Evolutionary conservation across 768 basidiomycete species (phyloP).

Genomic region (Mycena kentingensis): DNA sequence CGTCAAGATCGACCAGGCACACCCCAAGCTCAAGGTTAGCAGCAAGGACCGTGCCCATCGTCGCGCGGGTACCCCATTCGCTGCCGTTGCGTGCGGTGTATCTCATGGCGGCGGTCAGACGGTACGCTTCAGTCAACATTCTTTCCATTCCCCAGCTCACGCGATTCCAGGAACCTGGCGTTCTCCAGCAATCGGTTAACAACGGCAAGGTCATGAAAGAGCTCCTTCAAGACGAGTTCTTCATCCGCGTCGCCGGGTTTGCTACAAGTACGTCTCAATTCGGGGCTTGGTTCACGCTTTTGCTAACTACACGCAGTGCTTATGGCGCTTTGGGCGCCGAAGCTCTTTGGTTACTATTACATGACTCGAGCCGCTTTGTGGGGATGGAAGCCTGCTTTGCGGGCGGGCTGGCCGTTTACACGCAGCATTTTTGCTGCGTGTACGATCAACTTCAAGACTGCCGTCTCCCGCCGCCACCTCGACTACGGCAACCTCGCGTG

Average conservation of each 20-base stretch:
- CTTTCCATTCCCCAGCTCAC: neutral
- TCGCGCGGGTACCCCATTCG: neutral
- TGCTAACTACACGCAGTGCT: neutral
- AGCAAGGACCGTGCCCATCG: neutral
- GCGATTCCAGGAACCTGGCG: constrained; percentile 1
- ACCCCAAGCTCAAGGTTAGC: neutral
- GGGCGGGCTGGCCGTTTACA: neutral
- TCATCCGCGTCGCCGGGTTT: constrained; percentile 3
- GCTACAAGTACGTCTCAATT: neutral
- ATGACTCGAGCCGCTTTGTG: neutral
- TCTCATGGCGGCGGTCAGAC: constrained; percentile 2
- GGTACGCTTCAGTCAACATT: neutral
- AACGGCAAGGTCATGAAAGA: constrained; percentile 2
- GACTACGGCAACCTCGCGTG: neutral
- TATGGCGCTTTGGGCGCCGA: neutral
- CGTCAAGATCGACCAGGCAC: neutral
- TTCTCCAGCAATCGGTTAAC: constrained; percentile 1
- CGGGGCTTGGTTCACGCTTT: neutral
- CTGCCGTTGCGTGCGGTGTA: neutral
- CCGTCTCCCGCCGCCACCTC: neutral
- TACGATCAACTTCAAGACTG: neutral
- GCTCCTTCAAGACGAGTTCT: constrained; percentile 1
- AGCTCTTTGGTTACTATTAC: neutral
- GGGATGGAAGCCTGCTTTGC: neutral
- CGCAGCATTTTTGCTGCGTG: neutral